phyloP scores from a whole-genome alignment of 1,284 basidiomycete species.

The Puccinia polysora region DNA sequence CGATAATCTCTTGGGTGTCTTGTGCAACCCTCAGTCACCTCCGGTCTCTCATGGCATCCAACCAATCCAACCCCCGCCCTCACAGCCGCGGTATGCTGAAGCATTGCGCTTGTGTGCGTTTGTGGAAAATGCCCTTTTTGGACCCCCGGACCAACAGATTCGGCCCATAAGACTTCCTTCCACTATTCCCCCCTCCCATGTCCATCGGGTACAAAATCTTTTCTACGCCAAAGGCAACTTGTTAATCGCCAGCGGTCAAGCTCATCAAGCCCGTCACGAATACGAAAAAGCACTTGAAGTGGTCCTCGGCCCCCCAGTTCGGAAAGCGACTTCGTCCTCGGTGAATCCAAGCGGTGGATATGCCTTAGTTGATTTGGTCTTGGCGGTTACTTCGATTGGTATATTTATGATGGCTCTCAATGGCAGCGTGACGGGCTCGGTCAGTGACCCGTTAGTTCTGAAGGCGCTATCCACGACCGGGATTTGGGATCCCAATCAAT shows the following conservation, averaged over 20 bases:
- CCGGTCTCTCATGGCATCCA: conserved; percentile 44
- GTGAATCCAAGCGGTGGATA: conserved; percentile 46
- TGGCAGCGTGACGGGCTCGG: conserved; percentile 50
- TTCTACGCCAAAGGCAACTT: conserved; percentile 57
- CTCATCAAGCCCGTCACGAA: conserved; percentile 52
- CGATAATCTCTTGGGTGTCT: conserved; percentile 56
- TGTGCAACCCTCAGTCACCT: conserved; percentile 52
- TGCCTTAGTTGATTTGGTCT: conserved; percentile 36
- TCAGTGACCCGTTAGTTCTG: conserved; percentile 47
- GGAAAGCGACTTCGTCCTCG: conserved; percentile 37
- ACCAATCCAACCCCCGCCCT: conserved; percentile 54
- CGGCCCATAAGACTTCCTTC: conserved; percentile 48
- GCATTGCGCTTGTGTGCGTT: conserved; percentile 45
- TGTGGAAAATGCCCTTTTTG: conserved; percentile 40
- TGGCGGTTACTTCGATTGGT: conserved; percentile 48
- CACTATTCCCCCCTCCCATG: conserved; percentile 52
- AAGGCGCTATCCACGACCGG: conserved; percentile 33
- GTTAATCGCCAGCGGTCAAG: conserved; percentile 51
- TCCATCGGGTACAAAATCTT: conserved; percentile 56
- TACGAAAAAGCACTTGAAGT: conserved; percentile 54
- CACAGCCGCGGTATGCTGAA: conserved; percentile 53
- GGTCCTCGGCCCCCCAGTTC: conserved; percentile 41
- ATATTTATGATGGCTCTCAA: conserved; percentile 54
- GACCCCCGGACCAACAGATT: conserved; percentile 32
- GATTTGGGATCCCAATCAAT: conserved; percentile 36